Conservation (phyloP, 2,329 filamentous ascomycete species). For the Raffaelea albimanens region DNA sequence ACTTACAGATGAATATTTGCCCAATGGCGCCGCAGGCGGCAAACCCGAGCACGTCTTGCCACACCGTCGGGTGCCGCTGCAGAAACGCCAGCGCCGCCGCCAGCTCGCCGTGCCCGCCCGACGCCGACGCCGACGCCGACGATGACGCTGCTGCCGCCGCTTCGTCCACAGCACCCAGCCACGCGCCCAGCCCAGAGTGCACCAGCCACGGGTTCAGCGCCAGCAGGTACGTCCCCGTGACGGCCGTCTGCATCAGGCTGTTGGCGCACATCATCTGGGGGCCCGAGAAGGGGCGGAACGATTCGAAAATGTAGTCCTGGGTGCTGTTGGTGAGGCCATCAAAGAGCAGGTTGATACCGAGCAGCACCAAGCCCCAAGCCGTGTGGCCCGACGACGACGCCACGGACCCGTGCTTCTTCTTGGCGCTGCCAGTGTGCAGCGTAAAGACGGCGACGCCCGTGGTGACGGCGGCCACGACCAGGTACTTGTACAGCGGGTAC, state of each 20-base stretch:
- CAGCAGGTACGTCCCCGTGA: constrained; percentile 70
- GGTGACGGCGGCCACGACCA: constrained; percentile 84
- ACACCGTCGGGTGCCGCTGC: constrained; percentile 66
- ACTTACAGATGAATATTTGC: constrained; percentile 86
- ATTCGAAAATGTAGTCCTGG: constrained; percentile 84
- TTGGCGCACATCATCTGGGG: constrained; percentile 99
- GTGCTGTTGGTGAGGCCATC: constrained; percentile 95
- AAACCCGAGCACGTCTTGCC: constrained; percentile 83
- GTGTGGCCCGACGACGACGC: constrained; percentile 42
- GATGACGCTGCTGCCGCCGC: constrained; percentile 46
- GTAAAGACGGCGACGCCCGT: constrained; percentile 92
- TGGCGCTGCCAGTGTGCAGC: constrained; percentile 59
- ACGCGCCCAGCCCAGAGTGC: constrained; percentile 52
- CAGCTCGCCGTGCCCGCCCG: constrained; percentile 62
- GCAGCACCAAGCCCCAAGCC: constrained; percentile 70
- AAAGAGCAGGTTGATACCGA: constrained; percentile 85
- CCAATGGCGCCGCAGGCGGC: constrained; percentile 83
- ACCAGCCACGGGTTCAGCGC: constrained; percentile 72
- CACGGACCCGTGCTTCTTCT: constrained; percentile 22
- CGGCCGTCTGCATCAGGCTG: constrained; percentile 73
- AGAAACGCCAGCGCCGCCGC: constrained; percentile 73
- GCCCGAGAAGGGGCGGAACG: constrained; percentile 72
- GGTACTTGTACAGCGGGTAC: constrained; percentile 94
- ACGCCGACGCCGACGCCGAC: constrained; percentile 22
- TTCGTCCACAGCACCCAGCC: constrained; percentile 60